These are phyloP conservation scores for Picochlorum sp. DNA, from an alignment of 139 green algal genomes.

Conservation along the genomic window DNA sequence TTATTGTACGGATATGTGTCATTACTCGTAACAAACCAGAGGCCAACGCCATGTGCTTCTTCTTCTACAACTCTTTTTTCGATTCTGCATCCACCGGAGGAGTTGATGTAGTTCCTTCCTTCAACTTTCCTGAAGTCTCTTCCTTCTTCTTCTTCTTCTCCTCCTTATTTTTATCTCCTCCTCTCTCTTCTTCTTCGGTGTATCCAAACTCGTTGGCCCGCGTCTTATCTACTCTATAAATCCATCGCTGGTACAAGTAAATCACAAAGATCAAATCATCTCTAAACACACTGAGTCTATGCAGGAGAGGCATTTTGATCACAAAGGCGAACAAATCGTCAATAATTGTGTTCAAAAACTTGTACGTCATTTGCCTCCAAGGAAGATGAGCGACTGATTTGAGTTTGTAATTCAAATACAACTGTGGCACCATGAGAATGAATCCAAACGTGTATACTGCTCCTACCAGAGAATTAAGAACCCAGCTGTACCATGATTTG, in stretches of 20 bases:
- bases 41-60: neutral
- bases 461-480: slow-evolving; percentile 82
- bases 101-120: neutral
- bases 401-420: slow-evolving; percentile 99
- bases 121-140: neutral
- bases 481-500: slow-evolving; percentile 83
- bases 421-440: slow-evolving; percentile 97
- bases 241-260: slow-evolving; percentile 89
- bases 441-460: slow-evolving; percentile 98
- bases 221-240: slow-evolving; percentile 92
- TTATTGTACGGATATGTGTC: no score
- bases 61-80: neutral
- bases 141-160: no score
- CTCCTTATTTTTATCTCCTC: neutral
- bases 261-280: slow-evolving; percentile 92
- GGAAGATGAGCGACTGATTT: slow-evolving; percentile 95
- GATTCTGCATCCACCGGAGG: neutral
- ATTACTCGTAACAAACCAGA: no score
- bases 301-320: slow-evolving; percentile 96
- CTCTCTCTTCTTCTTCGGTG: slow-evolving; percentile 1
- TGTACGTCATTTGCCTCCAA: slow-evolving; percentile 97
- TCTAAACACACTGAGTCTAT: slow-evolving; percentile 73
- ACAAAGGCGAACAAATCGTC: slow-evolving; percentile 99
- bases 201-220: slow-evolving; percentile 96
- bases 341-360: slow-evolving; percentile 99